Base-by-base conservation (phyloP, 106 monocot species). In the Agapanthus africanus region DNA sequence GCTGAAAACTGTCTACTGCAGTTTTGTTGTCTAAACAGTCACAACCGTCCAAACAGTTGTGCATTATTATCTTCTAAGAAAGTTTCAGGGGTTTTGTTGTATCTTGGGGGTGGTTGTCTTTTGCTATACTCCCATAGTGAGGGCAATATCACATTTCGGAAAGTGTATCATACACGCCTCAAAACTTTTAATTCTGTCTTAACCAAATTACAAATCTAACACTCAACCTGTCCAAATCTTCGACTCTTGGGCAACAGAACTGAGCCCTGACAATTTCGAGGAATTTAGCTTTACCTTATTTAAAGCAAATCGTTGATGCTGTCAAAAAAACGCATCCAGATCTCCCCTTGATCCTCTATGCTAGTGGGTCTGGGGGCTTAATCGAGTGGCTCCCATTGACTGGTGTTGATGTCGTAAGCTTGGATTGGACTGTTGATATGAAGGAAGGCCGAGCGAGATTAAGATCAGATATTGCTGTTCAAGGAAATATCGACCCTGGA, bases 381-480 rank as follows among this genome's bases (percentile, higher is more conserved):
- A 75, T 94, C 1, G 94, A 94, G 79, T 76, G 90, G 64, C 81
- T 94, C 23, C 75, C 78, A 0, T 71, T 77, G 40, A 85, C 90
- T 0, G 87, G 94, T 4, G 87, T 94, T 2, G 90, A 94, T 46
- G 87, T 94, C 54, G 87, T 94, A 22, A 94, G 94, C 75, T 82
- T 94, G 74, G 94, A 94, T 62, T 94, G 94, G 94, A 90, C 94
- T 3, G 94, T 94, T 9, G 94, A 94, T 67, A 94, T 94, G 87
- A 83, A 77, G 25, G 94, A 94, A 73, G 94, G 94, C 19, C 56
- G 94, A 15, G 76, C 36, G 70, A 66, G 94, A 40, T 34, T 94
- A 59, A 90, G 94, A 36, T 56, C 74, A 1, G 77, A 90, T 52
- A 66, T 94, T 7, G 90, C 94, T 1, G 94, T 94, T 59, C 94